Evolutionary conservation across 2,329 filamentous ascomycete species (phyloP), one percentile per base, ranked within the genome.

Genomic region (Scolecobasidium constrictum): DNA sequence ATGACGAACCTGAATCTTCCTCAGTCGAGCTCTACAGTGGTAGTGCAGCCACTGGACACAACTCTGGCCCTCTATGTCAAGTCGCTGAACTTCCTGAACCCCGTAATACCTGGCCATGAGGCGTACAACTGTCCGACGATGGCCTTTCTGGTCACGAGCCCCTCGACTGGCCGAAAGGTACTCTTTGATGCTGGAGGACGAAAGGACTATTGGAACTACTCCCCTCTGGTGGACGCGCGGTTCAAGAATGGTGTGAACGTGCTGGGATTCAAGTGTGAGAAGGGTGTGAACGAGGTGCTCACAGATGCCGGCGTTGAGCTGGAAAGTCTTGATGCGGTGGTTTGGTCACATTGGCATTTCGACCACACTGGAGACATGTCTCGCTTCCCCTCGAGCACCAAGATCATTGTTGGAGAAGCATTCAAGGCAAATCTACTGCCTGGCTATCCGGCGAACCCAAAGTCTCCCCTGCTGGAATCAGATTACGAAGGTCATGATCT

Each of bases 331-430:
- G 38, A 40, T 11, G 28, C 21, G 11, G 38, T 40, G 17, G 38
- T 40, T n/a, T 40, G 38, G 22, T 31, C n/a, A 18, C 40, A 51
- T 36, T 43, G 28, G 55, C 65, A 69, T 47, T 69, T 61, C 53
- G 72, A 77, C 49, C 73, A 77, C 44, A 67, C 64, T 6, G 74
- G 73, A 0, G 66, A 75, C 43, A 59, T 65, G 0, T 62, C 64
- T 0, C 56, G 53, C 0, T 77, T 77, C 38, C 68, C 70, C 1
- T 1, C 49, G 0, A 55, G 49, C 1, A 72, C 70, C 1, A 60
- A 66, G 6, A 49, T 77, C 1, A 49, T 76, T 22, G 71, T 75
- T 3, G 74, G 73, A 0, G 66, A 72, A 0, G 72, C 72, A 0
- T 69, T 75, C 52, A 68, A 64, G 38, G 46, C 62, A 2, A 53